phyloP scores from a whole-genome alignment of 1,139 yeast species.

The Yamadazyma triangularis region DNA sequence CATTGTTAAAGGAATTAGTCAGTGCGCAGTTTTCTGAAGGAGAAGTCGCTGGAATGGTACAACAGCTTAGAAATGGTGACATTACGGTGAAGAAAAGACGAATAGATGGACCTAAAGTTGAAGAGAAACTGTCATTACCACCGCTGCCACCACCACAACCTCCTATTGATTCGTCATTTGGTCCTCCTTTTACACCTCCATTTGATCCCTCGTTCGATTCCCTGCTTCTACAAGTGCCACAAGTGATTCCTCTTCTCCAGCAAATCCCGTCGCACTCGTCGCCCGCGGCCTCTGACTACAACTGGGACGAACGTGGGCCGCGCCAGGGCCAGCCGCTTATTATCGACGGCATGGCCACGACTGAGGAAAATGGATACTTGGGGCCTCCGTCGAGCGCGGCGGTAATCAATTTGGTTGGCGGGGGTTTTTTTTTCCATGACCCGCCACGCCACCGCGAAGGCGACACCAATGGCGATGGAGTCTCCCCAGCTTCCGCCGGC shows the following conservation, averaged over 20 bases:
- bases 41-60: conserved; percentile 8
- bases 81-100: conserved; percentile 1
- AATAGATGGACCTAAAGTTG: conserved; percentile 1
- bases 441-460: conserved; percentile 4
- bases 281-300: conserved; percentile 7
- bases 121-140: too few species aligned
- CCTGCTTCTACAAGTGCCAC: not conserved
- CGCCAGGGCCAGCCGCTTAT: conserved; percentile 7
- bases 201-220: too few species aligned
- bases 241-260: not conserved
- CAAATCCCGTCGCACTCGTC: not conserved
- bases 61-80: conserved; percentile 12
- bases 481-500: not conserved
- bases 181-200: too few species aligned
- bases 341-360: conserved; percentile 18
- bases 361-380: conserved; percentile 14
- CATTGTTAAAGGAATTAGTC: conserved; percentile 8
- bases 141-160: too few species aligned
- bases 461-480: conserved; percentile 5
- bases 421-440: conserved; percentile 13
- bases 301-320: conserved; percentile 15
- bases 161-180: too few species aligned
- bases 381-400: conserved; percentile 18
- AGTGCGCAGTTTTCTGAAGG: conserved; percentile 8
- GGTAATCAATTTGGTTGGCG: conserved; percentile 13